phyloP scores from a whole-genome alignment of 148 eudicot genomes.

The Persicaria tinctoria region DNA sequence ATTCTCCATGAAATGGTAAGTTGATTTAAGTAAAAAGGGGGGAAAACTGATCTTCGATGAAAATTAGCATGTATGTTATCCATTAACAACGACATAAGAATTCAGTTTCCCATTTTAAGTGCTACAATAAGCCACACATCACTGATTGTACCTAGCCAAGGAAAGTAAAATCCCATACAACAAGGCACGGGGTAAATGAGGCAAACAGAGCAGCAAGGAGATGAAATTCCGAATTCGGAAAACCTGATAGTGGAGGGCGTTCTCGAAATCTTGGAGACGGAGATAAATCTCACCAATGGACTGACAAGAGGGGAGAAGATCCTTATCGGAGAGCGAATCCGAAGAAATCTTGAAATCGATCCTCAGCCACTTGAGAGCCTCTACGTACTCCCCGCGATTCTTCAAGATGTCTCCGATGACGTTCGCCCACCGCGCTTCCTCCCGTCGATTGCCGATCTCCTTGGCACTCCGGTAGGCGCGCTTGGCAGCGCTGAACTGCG shows the following conservation, averaged over 20 bases:
- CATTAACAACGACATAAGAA: neutral
- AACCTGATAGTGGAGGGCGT: constrained; percentile 83
- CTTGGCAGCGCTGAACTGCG: constrained; percentile 46
- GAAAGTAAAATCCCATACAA: neutral
- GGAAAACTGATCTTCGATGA: neutral
- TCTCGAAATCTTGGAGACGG: constrained; percentile 40
- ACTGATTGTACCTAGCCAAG: neutral
- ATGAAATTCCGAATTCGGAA: neutral
- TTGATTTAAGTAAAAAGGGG: too few relatives aligned
- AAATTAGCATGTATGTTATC: neutral
- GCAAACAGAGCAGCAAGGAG: neutral
- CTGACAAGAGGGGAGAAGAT: constrained; percentile 85
- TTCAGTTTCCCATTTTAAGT: neutral
- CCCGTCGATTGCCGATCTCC: constrained; percentile 56
- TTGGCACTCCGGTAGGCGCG: constrained; percentile 45
- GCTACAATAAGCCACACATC: neutral
- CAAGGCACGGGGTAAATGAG: neutral
- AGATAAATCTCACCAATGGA: constrained; percentile 78
- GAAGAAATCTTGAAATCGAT: constrained; percentile 61
- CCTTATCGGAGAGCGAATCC: constrained; percentile 49
- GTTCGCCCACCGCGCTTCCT: constrained; percentile 98
- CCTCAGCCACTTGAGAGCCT: constrained; percentile 70
- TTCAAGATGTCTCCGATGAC: constrained; percentile 71
- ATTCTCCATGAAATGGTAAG: neutral
- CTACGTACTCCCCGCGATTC: constrained; percentile 72